Evolutionary conservation across 352 stramenopile genomes (phyloP).

Genomic region (Globisporangium recalcitrans): DNA sequence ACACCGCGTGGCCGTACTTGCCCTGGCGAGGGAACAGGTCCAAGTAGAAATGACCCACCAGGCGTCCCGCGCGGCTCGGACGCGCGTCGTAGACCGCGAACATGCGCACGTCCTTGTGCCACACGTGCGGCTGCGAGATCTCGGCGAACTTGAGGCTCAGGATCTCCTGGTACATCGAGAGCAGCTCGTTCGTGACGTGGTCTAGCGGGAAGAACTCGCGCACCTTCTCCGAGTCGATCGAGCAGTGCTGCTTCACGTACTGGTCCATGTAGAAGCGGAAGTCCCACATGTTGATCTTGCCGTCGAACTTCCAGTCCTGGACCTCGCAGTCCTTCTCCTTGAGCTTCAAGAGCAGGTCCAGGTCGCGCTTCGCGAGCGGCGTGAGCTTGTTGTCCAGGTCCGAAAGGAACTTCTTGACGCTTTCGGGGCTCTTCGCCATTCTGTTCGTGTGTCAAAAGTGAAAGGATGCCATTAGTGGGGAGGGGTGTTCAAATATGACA

Average conservation of each 20-base stretch:
- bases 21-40: conserved; percentile 82
- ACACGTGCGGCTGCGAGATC: conserved; percentile 71
- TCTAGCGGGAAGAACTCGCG: conserved; percentile 85
- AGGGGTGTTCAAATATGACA: neutral
- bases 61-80: conserved; percentile 36
- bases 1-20: conserved; percentile 88
- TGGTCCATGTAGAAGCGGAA: conserved; percentile 88
- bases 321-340: conserved; percentile 59
- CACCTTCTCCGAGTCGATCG: conserved; percentile 84
- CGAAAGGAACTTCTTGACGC: conserved; percentile 64
- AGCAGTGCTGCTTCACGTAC: conserved; percentile 83
- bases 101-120: conserved; percentile 87
- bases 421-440: conserved; percentile 62
- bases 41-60: conserved; percentile 87
- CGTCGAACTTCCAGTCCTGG: conserved; percentile 62
- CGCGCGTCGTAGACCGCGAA: conserved; percentile 79
- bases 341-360: conserved; percentile 64
- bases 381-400: conserved; percentile 74
- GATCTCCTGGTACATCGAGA: conserved; percentile 88
- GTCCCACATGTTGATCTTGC: conserved; percentile 90
- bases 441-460: conserved; percentile 19
- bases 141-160: conserved; percentile 84
- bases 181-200: conserved; percentile 79
- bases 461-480: conserved; percentile 1
- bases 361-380: conserved; percentile 71